Base-by-base conservation (phyloP, 1,139 yeast genomes). In the Keqinozyma sinolaborantium region DNA sequence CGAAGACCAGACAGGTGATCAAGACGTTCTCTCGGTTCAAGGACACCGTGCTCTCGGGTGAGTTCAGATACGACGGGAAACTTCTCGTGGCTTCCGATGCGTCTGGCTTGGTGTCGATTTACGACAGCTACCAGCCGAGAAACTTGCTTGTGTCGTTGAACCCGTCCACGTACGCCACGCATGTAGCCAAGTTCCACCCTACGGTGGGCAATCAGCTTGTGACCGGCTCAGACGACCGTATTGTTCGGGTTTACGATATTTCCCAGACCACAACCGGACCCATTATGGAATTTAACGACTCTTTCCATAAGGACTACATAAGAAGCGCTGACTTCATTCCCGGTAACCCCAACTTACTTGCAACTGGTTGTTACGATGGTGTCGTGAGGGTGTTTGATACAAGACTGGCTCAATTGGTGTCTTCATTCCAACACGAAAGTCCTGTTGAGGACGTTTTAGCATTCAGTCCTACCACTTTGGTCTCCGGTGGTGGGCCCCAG, bases 361-460 rank as follows among this genome's bases (percentile, higher is more conserved):
- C 84, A n/a, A 86, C 97, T 1, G 98, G 98, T 26, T 87, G 95
- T 51, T 92, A 92, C 53, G 98, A 92, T 59, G 95, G 96, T 7
- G 58, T 69, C 23, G 83, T 92, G 5, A 70, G 97, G 46, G 59
- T 94, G n/a, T 90, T 83, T 50, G 98, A 92, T 58, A 74, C 94
- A 4, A 73, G 98, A 56, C 67, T 69, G n/a, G 76, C 70, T 26
- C 53, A 48, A 37, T 40, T 58, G 21, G 61, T 68, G 5, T 51
- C 66, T 23, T 51, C 50, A 38, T 68, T 67, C 47, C 47, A 58
- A 38, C 73, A 69, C 36, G 55, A 50, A 26, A 52, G 58, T 28
- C 96, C 97, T 3, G 86, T 92, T 2, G 97, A 92, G 58, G 86
- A 83, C 47, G 76, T 90, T n/a, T 64, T 87, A 34, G 83, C 95